These are phyloP conservation scores for Durotheca rogersii DNA, from an alignment of 495 filamentous ascomycete genomes.

Conservation along the genomic window DNA sequence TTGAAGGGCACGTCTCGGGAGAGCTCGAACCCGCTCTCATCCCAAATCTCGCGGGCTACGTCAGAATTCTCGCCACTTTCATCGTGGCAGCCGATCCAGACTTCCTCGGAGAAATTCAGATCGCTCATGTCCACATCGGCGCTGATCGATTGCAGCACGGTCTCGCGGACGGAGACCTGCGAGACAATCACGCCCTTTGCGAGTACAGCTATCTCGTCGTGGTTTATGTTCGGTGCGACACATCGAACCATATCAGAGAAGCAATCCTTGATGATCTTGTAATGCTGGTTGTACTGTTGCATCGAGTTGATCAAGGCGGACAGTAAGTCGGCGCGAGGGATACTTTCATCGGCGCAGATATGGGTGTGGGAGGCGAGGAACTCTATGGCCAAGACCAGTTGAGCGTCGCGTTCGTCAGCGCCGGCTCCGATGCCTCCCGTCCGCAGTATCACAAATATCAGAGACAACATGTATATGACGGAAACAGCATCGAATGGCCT, in stretches of 20 bases:
- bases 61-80: conserved; percentile 85
- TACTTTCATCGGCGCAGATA: conserved; percentile 63
- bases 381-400: conserved; percentile 87
- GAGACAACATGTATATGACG: conserved; percentile 80
- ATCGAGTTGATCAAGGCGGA: conserved; percentile 71
- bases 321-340: conserved; percentile 75
- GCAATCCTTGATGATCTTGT: conserved; percentile 90
- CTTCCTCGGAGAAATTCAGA: conserved; percentile 78
- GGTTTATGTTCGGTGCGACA: conserved; percentile 70
- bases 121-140: conserved; percentile 89
- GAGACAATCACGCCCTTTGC: conserved; percentile 73
- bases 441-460: conserved; percentile 71
- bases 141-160: conserved; percentile 86
- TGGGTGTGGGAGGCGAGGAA: conserved; percentile 85
- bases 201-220: conserved; percentile 68
- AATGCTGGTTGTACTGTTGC: conserved; percentile 88
- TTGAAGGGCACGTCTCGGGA: conserved; percentile 58
- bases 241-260: conserved; percentile 79
- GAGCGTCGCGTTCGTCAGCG: conserved; percentile 78
- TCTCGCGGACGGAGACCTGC: conserved; percentile 76
- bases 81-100: conserved; percentile 92
- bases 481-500: conserved; percentile 84
- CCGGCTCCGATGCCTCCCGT: conserved; percentile 73
- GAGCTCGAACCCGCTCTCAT: conserved; percentile 82
- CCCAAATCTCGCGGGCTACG: conserved; percentile 84